Evolutionary conservation across 768 basidiomycete species (phyloP).

Genomic region (Kockovaella imperatae): DNA sequence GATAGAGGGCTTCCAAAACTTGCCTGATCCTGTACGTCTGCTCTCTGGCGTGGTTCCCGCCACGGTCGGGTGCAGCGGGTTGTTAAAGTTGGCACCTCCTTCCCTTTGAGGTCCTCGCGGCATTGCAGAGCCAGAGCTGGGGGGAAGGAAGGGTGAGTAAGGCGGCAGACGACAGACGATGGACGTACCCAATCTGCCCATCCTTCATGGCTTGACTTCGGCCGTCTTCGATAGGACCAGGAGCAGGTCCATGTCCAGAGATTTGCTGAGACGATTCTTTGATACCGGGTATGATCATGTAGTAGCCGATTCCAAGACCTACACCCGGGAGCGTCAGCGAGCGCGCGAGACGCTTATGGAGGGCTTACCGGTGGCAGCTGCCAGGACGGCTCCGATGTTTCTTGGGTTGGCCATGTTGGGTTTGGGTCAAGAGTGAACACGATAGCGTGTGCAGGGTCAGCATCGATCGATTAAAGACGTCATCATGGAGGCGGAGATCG

Average conservation of each 20-base stretch:
- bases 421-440: too few relatives aligned
- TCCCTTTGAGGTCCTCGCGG: conserved; percentile 29
- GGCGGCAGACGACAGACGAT: neutral
- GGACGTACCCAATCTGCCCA: conserved; percentile 18
- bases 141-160: neutral
- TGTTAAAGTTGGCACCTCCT: conserved; percentile 31
- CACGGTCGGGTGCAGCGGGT: conserved; percentile 18
- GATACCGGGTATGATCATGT: too few relatives aligned
- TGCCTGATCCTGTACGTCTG: conserved; percentile 26
- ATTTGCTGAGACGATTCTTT: too few relatives aligned
- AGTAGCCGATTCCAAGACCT: too few relatives aligned
- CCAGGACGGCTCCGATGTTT: too few relatives aligned
- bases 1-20: conserved; percentile 2
- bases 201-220: conserved; percentile 30
- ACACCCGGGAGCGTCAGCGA: too few relatives aligned
- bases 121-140: conserved; percentile 3
- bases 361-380: too few relatives aligned
- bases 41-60: conserved; percentile 31
- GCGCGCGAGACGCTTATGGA: too few relatives aligned
- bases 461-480: too few relatives aligned
- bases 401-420: too few relatives aligned
- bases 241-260: conserved; percentile 19
- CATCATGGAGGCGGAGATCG: too few relatives aligned
- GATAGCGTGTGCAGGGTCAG: too few relatives aligned
- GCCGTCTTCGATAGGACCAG: conserved; percentile 14